Evolutionary conservation across 1,284 basidiomycete species (phyloP).

Genomic region (Malassezia sp.): DNA sequence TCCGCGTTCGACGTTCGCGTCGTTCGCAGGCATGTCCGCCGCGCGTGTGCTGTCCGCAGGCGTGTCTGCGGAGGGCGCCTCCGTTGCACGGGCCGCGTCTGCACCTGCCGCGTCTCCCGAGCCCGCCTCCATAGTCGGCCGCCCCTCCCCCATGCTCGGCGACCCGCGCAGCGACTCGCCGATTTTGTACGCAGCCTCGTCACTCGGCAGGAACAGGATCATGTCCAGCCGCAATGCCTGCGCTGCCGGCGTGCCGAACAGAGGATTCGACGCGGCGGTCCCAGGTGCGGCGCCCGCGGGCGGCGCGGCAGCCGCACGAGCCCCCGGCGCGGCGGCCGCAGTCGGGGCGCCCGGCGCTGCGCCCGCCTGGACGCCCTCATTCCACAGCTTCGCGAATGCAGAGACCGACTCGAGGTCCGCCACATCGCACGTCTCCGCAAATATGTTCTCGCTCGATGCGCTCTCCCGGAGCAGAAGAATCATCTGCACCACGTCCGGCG

Average conservation of each 20-base stretch:
- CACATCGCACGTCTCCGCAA: slow-evolving; percentile 39
- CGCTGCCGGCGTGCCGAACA: not conserved
- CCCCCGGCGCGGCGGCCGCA: not conserved
- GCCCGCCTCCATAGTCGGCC: too few species aligned
- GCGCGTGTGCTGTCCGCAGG: too few species aligned
- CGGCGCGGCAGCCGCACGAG: not conserved
- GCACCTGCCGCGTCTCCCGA: too few species aligned
- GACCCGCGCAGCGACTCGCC: not conserved
- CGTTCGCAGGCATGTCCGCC: too few species aligned
- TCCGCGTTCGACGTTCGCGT: not conserved
- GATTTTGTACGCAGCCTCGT: slow-evolving; percentile 5
- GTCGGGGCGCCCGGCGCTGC: not conserved
- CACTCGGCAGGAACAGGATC: slow-evolving; percentile 16
- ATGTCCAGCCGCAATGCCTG: slow-evolving; percentile 18
- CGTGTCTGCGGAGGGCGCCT: too few species aligned
- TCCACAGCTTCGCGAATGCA: slow-evolving; percentile 30
- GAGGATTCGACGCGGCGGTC: too few species aligned
- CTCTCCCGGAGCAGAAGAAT: slow-evolving; percentile 31
- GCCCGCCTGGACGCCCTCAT: slow-evolving; percentile 13
- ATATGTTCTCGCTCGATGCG: slow-evolving; percentile 30
- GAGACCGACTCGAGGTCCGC: slow-evolving; percentile 18
- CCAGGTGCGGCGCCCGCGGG: too few species aligned
- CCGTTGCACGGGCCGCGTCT: too few species aligned
- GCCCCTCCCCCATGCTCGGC: too few species aligned
- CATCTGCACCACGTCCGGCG: slow-evolving; percentile 23